These are phyloP conservation scores for Macadamia integrifolia DNA, from an alignment of 164 flowering plant species.

Conservation along the genomic window DNA sequence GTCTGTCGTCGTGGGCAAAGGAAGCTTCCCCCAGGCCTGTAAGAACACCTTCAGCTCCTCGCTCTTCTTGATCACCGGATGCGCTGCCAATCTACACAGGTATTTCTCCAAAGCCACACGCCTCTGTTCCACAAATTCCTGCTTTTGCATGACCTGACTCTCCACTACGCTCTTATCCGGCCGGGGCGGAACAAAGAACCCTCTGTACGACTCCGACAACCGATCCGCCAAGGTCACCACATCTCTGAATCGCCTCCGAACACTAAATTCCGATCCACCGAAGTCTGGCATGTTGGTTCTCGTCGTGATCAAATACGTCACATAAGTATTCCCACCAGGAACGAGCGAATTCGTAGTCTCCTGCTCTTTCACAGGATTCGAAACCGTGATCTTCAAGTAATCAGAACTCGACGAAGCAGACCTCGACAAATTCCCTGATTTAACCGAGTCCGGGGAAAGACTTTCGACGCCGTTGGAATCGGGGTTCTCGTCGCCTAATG, in stretches of 20 bases:
- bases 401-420: slow-evolving; percentile 34
- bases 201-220: slow-evolving; percentile 67
- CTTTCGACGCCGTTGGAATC: slow-evolving; percentile 27
- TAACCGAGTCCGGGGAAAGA: slow-evolving; percentile 12
- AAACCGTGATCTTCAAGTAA: slow-evolving; percentile 62
- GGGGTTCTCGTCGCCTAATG: slow-evolving; percentile 27
- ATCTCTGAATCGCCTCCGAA: slow-evolving; percentile 72
- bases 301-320: slow-evolving; percentile 70
- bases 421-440: slow-evolving; percentile 18
- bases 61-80: slow-evolving; percentile 73
- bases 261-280: slow-evolving; percentile 61
- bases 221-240: slow-evolving; percentile 78
- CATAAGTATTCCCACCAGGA: slow-evolving; percentile 62
- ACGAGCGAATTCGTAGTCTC: slow-evolving; percentile 64
- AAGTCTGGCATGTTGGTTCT: slow-evolving; percentile 59
- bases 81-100: slow-evolving; percentile 63
- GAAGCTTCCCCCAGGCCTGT: slow-evolving; percentile 74
- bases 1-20: slow-evolving; percentile 55
- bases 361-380: slow-evolving; percentile 75
- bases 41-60: slow-evolving; percentile 81
- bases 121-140: slow-evolving; percentile 94
- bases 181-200: slow-evolving; percentile 74
- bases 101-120: slow-evolving; percentile 89
- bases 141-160: slow-evolving; percentile 97
- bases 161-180: slow-evolving; percentile 96